These are phyloP conservation scores for Dipteronia dyeriana DNA, from an alignment of 345 rosid genomes.

Conservation along the genomic window DNA sequence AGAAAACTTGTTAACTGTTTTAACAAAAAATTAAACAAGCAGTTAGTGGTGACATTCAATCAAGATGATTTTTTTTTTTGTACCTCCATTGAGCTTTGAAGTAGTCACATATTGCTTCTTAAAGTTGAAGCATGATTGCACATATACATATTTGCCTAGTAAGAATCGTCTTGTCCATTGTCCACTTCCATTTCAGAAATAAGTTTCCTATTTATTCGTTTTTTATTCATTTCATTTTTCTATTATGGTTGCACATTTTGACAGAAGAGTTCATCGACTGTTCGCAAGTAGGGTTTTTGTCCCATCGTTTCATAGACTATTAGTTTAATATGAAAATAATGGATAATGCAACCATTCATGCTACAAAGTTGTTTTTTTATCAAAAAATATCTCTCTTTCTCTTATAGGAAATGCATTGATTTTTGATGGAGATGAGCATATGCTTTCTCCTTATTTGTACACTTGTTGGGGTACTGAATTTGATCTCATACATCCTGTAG, in stretches of 20 bases:
- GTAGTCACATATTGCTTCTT: not conserved
- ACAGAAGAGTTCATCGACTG: not conserved
- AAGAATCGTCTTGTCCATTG: not conserved
- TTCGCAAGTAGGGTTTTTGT: not conserved
- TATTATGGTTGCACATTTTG: not conserved
- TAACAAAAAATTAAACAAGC: not conserved
- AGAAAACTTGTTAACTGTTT: not conserved
- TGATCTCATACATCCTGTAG: constrained; percentile 35
- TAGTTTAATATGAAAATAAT: not conserved
- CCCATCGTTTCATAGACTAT: not conserved
- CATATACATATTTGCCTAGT: not conserved
- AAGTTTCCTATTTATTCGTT: too few relatives aligned
- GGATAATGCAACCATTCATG: not conserved
- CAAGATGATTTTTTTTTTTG: not conserved
- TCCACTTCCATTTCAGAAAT: too few relatives aligned
- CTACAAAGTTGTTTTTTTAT: not conserved
- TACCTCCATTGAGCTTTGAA: not conserved
- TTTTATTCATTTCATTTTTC: not conserved
- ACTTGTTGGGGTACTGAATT: not conserved
- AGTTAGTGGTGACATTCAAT: not conserved
- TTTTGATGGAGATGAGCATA: not conserved
- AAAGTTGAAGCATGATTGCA: too few relatives aligned
- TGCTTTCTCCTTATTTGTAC: not conserved
- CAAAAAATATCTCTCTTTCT: not conserved
- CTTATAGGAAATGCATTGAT: not conserved